Evolutionary conservation across 2,329 filamentous ascomycete species (phyloP), one percentile per base, ranked within the genome.

Genomic region (Madurella fahalii): DNA sequence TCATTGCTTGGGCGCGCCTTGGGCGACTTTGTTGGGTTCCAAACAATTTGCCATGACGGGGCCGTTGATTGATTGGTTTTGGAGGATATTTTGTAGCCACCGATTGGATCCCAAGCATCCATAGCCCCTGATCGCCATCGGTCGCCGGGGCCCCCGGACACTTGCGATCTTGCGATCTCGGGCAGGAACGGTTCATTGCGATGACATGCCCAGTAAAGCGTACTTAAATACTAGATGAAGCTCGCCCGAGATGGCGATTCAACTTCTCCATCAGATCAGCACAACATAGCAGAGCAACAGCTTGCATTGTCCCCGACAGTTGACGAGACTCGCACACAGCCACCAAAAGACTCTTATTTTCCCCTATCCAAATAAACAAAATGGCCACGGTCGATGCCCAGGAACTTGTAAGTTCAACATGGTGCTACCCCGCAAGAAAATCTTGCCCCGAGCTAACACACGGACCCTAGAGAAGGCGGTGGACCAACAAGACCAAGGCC

Each of bases 401-500:
- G 34, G 56, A 60, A 45, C 40, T 60, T 42, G 58, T 60, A 58
- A 45, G 50, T 47, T 13, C 17, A 17, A 4, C 13, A 18, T 37
- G 7, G 1, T 18, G 9, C 25, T 39, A 1, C 9, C 11, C 20
- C 8, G 20, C 18, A n/a, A 18, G 17, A 11, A 34, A 20, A 46
- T 16, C 20, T n/a, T 15, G 16, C 34, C 34, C 34, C 34, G 4
- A 12, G n/a, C 56, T 58, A 40, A 56, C 50, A 46, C 45, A 9
- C 5, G 3, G 4, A 25, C n/a, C 41, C 44, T 16, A 63, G 59
- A 47, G 59, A 31, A 32, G 54, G 11, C 54, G 58, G 32, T 63
- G 56, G 58, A 43, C 52, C 25, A 46, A 56, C 58, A 54, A 54
- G 50, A 57, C 58, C 48, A 49, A 49, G 5, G 53, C 53, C 3